Base-by-base conservation (phyloP, 331 rosid genomes). In the Pyrus hybrid region DNA sequence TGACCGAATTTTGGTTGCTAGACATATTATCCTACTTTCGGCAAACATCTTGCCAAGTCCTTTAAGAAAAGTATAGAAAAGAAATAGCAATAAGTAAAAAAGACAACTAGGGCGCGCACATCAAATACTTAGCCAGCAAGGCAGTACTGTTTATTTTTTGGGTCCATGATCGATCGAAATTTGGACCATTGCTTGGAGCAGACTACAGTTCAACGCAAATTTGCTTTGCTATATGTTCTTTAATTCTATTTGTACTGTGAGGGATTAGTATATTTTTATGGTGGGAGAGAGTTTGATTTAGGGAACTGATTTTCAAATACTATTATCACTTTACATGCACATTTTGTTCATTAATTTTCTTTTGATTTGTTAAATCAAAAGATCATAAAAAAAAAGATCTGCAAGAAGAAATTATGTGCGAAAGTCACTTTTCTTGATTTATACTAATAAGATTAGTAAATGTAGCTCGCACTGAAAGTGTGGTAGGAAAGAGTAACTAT, bases 61-160 rank as follows among this genome's bases (percentile, higher is more conserved):
- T 17, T 17, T 51, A 41, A 18, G 57, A 51, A 17, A 51, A 51
- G 20, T 51, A 17, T 6, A 51, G n/a, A 49, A 51, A 51, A 51
- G 57, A 51, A 51, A 3, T 51, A 1, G 57, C 21, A 51, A 51
- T 51, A 51, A 17, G 45, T 17, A 17, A 51, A 7, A 41, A 41
- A 41, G 45, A 41, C 45, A 41, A 18, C 41, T 57, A 37, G 23
- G 69, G 61, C 77, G 77, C 45, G 28, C 57, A 0, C 10, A 51
- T 53, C 63, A 43, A 10, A 62, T 73, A 62, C 69, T 61, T 73
- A 61, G 63, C 45, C 69, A 17, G 43, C 77, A 73, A 61, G 69
- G 60, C 30, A 22, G 64, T 13, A 3, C 64, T 60, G 64, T 28
- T 25, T 63, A 26, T 62, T 62, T 8, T 11, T 25, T 16, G 45